A percentile compares a stretch with the other conserved stretches of the same genome.
Conservation (phyloP, 2,329 filamentous ascomycete genomes). For the Phaeosphaeria sp. region DNA sequence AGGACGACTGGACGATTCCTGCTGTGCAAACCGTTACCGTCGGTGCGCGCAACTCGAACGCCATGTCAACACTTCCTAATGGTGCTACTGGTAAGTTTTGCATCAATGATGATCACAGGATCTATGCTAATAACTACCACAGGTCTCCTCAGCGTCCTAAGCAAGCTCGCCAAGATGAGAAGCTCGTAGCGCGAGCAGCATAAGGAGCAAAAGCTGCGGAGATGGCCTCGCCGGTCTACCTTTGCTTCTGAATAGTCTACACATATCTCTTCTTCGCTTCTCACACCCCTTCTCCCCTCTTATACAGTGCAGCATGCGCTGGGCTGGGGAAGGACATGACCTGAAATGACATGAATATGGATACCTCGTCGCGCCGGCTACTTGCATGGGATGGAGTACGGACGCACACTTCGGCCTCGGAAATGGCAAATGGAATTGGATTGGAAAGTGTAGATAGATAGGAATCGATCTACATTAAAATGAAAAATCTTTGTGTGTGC, state of each 20-base stretch:
- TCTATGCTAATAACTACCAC: slow-evolving; percentile 12
- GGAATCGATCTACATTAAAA: too few relatives aligned
- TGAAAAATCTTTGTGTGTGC: too few relatives aligned
- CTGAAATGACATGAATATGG: background rate
- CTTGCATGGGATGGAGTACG: background rate
- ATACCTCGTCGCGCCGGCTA: background rate
- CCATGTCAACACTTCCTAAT: slow-evolving; percentile 83
- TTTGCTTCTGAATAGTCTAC: background rate
- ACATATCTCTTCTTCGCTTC: background rate
- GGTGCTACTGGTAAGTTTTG: slow-evolving; percentile 80
- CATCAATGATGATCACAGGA: background rate
- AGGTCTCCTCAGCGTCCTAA: slow-evolving; percentile 42
- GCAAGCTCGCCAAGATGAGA: slow-evolving; percentile 34
- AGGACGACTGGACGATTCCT: slow-evolving; percentile 54
- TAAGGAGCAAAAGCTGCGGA: background rate
- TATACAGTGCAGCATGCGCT: too few relatives aligned
- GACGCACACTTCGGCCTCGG: too few relatives aligned
- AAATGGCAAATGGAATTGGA: too few relatives aligned
- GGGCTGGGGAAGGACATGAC: background rate
- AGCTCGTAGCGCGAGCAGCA: slow-evolving; percentile 1
- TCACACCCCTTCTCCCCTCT: background rate
- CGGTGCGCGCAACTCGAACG: slow-evolving; percentile 86
- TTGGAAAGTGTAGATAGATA: too few relatives aligned
- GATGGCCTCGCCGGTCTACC: background rate
- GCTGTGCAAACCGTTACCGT: slow-evolving; percentile 86